These are phyloP conservation scores for Trichophyton schoenleinii DNA, from an alignment of 2,329 filamentous ascomycete species.

Conservation along the genomic window DNA sequence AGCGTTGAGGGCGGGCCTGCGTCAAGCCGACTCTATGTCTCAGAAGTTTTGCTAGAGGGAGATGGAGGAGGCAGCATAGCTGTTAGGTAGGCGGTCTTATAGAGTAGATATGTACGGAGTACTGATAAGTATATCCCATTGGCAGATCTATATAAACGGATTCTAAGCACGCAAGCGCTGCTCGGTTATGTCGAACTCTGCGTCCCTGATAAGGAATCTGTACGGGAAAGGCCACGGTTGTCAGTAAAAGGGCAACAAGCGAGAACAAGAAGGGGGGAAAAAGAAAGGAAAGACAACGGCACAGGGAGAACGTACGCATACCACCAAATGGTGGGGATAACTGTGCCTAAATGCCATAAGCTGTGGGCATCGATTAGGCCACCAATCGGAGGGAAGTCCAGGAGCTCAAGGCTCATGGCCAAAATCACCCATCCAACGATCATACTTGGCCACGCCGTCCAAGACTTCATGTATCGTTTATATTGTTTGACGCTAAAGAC, in stretches of 20 bases:
- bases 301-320: conserved; percentile 61
- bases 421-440: conserved; percentile 84
- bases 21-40: no score
- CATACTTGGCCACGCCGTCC: conserved; percentile 81
- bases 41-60: neutral
- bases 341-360: conserved; percentile 89
- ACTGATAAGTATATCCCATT: neutral
- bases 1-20: no score
- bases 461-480: conserved; percentile 52
- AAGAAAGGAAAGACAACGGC: neutral
- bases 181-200: conserved; percentile 65
- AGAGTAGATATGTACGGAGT: neutral
- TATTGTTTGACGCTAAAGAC: conserved; percentile 70
- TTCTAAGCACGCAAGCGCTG: conserved; percentile 58
- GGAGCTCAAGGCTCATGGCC: conserved; percentile 88
- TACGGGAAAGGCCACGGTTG: neutral
- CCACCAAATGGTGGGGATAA: conserved; percentile 76
- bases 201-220: conserved; percentile 78
- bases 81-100: neutral
- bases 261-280: neutral
- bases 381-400: conserved; percentile 79
- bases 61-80: neutral
- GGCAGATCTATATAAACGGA: neutral
- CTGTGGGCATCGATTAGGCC: conserved; percentile 86
- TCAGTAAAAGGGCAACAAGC: neutral